These are phyloP conservation scores for Sporothrix sp. DNA, from an alignment of 2,329 filamentous ascomycete species.

Conservation along the genomic window DNA sequence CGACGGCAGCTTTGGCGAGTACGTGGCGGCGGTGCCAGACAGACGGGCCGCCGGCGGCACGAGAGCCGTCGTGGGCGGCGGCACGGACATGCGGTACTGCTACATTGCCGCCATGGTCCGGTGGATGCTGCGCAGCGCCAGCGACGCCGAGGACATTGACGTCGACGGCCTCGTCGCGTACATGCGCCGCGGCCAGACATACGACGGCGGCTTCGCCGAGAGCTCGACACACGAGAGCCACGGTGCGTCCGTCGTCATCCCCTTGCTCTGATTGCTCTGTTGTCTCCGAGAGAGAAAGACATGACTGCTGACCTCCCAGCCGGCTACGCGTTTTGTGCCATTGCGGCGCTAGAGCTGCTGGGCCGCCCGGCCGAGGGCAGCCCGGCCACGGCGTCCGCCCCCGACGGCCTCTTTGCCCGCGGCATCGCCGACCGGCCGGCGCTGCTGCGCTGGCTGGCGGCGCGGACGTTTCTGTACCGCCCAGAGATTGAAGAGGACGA, in stretches of 20 bases:
- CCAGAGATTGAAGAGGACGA: constrained; percentile 34
- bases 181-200: constrained; percentile 56
- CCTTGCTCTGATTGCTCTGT: no score
- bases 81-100: constrained; percentile 77
- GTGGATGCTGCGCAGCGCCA: constrained; percentile 64
- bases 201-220: constrained; percentile 78
- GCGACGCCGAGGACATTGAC: constrained; percentile 56
- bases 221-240: constrained; percentile 73
- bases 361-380: constrained; percentile 42
- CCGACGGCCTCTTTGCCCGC: constrained; percentile 24
- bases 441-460: constrained; percentile 45
- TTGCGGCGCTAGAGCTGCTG: constrained; percentile 69
- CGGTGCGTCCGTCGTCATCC: constrained; percentile 38
- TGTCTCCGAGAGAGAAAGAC: no score
- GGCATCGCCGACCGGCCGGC: constrained; percentile 31
- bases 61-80: constrained; percentile 55
- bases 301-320: constrained; percentile 43
- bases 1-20: constrained; percentile 89
- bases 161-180: constrained; percentile 59
- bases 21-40: constrained; percentile 42
- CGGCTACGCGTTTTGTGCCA: constrained; percentile 83
- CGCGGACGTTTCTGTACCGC: constrained; percentile 50
- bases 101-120: constrained; percentile 74
- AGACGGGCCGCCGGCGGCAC: neutral
- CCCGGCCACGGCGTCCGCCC: constrained; percentile 18